Evolutionary conservation across 352 stramenopile species (phyloP).

Genomic region (Pythium folliculosum): DNA sequence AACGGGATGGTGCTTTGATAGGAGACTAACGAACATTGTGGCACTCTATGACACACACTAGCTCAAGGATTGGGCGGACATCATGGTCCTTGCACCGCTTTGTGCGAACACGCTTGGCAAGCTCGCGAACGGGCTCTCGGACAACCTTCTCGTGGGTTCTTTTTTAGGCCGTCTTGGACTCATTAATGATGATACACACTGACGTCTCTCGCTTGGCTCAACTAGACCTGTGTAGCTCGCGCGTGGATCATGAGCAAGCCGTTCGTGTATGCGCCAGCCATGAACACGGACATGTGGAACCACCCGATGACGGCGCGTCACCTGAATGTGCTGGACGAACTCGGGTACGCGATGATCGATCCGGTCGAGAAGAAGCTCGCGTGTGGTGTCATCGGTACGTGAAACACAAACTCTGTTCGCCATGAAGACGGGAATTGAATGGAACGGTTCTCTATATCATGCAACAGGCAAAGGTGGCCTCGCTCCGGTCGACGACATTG

Average conservation of each 20-base stretch:
- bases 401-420: not conserved
- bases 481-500: slow-evolving; percentile 25
- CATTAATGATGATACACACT: not conserved
- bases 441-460: slow-evolving; percentile 2
- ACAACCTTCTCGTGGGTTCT: slow-evolving; percentile 90
- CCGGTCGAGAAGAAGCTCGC: slow-evolving; percentile 93
- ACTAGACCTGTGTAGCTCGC: slow-evolving; percentile 87
- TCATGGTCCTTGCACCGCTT: slow-evolving; percentile 87
- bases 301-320: slow-evolving; percentile 92
- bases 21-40: not conserved
- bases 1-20: too few species aligned
- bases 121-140: slow-evolving; percentile 91
- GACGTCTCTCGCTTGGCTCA: not conserved
- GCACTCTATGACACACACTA: slow-evolving; percentile 28
- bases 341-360: slow-evolving; percentile 80
- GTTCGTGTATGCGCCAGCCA: slow-evolving; percentile 93
- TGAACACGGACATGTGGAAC: slow-evolving; percentile 98
- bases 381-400: slow-evolving; percentile 91
- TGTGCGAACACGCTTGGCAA: slow-evolving; percentile 92
- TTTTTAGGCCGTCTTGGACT: not conserved
- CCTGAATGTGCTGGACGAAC: slow-evolving; percentile 54
- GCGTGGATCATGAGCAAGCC: slow-evolving; percentile 95
- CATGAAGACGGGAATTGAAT: not conserved
- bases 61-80: slow-evolving; percentile 95
- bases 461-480: slow-evolving; percentile 28